Base-by-base conservation (phyloP, 164 flowering plant genomes). In the Aristolochia californica region DNA sequence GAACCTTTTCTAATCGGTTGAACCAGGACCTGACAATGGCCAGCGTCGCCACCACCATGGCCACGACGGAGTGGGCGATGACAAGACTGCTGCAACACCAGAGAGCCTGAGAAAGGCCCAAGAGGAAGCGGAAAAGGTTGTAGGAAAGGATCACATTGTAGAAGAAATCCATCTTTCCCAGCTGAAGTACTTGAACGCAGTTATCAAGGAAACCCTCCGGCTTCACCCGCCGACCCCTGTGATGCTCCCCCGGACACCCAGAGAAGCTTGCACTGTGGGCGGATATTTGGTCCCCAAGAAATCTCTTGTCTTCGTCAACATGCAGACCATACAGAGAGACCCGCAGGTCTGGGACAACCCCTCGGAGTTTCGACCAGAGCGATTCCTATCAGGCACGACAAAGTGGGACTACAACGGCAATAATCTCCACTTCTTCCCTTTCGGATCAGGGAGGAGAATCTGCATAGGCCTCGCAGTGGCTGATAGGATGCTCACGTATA, bases 391-490 rank as follows among this genome's bases (percentile, higher is more conserved):
- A 3, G 40, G 5, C 22, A n/a, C n/a, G n/a, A n/a, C n/a, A n/a
- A 53, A 44, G 56, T 60, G 60, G 47, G 66, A 64, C 40, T 57
- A 38, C n/a, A 57, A n/a, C 15, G 64, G 71, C 48, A 71, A 28
- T 2, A 49, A 61, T 27, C 63, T 66, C 24, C 23, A 16, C 13
- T 69, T 53, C 28, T 14, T 69, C 23, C 73, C 73, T 0, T 73
- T 73, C 38, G 71, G 76, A 4, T 69, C 70, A 0, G 73, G 76
- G 22, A 63, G 73, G 25, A 63, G 73, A 55, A 64, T 66, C 2
- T 73, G 71, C 53, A 60, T 45, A n/a, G 73, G 76, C 18, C 55
- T 72, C 12, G 16, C 69, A 0, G 17, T 72, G 45, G 72, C 56
- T 7, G 70, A 72, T 48, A 68, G 61, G 28, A 62, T 68, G 72